Percentiles rank a stretch among this genome's conserved stretches.
These are phyloP conservation scores for Gynandropsis gynandra DNA, from an alignment of 345 rosid species.

Conservation along the genomic window DNA sequence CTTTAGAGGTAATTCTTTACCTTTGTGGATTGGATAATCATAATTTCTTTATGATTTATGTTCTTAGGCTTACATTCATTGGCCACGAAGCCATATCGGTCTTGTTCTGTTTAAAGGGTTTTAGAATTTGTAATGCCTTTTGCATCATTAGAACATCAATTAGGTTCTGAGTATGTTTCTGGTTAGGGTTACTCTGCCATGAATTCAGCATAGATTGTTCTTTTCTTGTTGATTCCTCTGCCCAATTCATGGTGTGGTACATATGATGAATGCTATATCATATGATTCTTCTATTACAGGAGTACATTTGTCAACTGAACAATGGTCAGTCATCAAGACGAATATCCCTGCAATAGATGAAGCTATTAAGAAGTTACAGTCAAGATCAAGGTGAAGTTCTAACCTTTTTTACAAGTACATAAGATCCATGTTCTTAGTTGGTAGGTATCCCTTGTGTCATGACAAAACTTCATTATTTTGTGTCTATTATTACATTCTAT, in stretches of 20 bases:
- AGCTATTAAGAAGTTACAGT: constrained; percentile 41
- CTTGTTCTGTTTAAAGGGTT: neutral
- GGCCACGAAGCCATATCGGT: constrained; percentile 2
- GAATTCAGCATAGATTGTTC: neutral
- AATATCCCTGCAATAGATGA: constrained; percentile 52
- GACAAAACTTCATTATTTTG: too few relatives aligned
- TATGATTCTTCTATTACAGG: constrained; percentile 35
- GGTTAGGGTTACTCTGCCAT: too few relatives aligned
- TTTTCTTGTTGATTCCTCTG: neutral
- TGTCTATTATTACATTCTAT: too few relatives aligned
- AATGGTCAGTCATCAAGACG: constrained; percentile 49
- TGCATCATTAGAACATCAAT: too few relatives aligned
- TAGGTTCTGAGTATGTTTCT: too few relatives aligned
- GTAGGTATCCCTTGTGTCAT: neutral
- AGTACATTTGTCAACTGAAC: constrained; percentile 41
- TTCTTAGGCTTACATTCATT: too few relatives aligned
- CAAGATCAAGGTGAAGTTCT: constrained; percentile 45
- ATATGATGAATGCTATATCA: constrained; percentile 7
- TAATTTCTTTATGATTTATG: neutral
- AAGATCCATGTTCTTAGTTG: constrained; percentile 2
- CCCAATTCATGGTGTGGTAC: neutral
- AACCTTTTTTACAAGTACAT: neutral
- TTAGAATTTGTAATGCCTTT: neutral
- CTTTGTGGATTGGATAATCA: neutral
- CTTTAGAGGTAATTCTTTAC: constrained; percentile 37